Conservation (phyloP, 1,284 basidiomycete genomes). For the Heterobasidion annosum region DNA sequence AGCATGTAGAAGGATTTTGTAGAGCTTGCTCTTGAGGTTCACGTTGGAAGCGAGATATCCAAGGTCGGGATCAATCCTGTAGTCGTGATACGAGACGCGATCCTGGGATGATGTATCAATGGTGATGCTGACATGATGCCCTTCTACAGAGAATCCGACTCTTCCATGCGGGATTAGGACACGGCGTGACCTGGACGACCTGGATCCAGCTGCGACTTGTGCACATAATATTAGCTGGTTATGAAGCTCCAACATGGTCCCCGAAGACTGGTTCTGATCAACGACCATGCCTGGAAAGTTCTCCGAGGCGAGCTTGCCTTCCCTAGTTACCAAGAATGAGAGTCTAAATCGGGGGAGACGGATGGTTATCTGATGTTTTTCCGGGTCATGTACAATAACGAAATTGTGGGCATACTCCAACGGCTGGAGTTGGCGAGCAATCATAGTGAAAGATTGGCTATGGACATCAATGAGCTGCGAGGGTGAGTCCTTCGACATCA, state of each 20-base stretch:
- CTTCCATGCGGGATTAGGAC: conserved; percentile 28
- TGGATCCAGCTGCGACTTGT: conserved; percentile 5
- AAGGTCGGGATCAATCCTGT: conserved; percentile 28
- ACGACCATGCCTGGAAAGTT: conserved; percentile 27
- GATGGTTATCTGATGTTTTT: conserved; percentile 2
- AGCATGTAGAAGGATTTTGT: conserved; percentile 35
- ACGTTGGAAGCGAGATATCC: conserved; percentile 25
- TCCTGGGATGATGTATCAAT: conserved; percentile 2
- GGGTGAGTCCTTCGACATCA: not conserved
- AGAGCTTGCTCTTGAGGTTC: conserved; percentile 25
- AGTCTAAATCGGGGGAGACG: conserved; percentile 27
- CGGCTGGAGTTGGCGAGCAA: conserved; percentile 18
- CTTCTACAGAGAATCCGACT: conserved; percentile 6
- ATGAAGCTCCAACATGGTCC: conserved; percentile 28
- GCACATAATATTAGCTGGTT: conserved; percentile 29
- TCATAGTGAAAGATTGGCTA: conserved; percentile 21
- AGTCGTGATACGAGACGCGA: conserved; percentile 17
- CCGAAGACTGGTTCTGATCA: conserved; percentile 23
- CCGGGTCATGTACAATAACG: not conserved
- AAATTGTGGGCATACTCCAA: conserved; percentile 20
- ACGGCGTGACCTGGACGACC: conserved; percentile 14
- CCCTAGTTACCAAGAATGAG: conserved; percentile 22
- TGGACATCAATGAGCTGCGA: conserved; percentile 17
- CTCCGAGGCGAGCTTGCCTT: conserved; percentile 20
- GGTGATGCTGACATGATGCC: conserved; percentile 8